Base-by-base conservation (phyloP, 495 filamentous ascomycete species). In the Penicillium turbatum region DNA sequence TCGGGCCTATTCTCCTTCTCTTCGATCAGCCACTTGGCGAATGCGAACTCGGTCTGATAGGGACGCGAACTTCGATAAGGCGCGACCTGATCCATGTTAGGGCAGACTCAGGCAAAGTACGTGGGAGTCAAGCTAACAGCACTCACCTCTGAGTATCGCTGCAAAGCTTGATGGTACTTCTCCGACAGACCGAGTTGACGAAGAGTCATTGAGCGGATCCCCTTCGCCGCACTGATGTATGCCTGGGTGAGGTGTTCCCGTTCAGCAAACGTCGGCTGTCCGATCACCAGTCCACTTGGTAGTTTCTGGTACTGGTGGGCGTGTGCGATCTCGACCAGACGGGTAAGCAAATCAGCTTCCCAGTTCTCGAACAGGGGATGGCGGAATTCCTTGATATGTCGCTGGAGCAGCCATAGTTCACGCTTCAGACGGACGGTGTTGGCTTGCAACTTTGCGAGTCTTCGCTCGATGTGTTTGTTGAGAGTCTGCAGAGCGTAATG, bases 281-380 rank as follows among this genome's bases (percentile, higher is more conserved):
- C 53, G 6, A 69, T 52, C 16, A 47, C 47, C n/a, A 68, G 27
- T 11, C 59, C 61, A 11, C 45, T 48, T 0, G 63, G 61, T 30
- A 72, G 30, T 49, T 60, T 66, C 47, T 55, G 59, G 10, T 50
- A 36, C 36, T 70, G 64, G 7, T 42, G 53, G 21, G 61, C 54
- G 54, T 68, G 61, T 32, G 67, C 60, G n/a, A 69, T 61, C 34
- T 72, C 70, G 40, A 75, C 63, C 8, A 75, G 61, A 19, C 70
- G 69, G 4, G 72, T 75, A 17, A 75, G 60, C 17, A 61, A 60
- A 49, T 75, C 66, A 12, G 70, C 70, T 51, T 75, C 67, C 69
- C 70, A 75, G 37, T 61, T 70, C 19, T 55, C 54, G 34, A 72
- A 60, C 17, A 66, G 53, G 2, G 72, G 68, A 32, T 59, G 53